A percentile compares a stretch with the other conserved stretches of the same genome.
phyloP scores from a whole-genome alignment of 1,139 yeast species.

The Sugiyamaella grinbergsii region DNA sequence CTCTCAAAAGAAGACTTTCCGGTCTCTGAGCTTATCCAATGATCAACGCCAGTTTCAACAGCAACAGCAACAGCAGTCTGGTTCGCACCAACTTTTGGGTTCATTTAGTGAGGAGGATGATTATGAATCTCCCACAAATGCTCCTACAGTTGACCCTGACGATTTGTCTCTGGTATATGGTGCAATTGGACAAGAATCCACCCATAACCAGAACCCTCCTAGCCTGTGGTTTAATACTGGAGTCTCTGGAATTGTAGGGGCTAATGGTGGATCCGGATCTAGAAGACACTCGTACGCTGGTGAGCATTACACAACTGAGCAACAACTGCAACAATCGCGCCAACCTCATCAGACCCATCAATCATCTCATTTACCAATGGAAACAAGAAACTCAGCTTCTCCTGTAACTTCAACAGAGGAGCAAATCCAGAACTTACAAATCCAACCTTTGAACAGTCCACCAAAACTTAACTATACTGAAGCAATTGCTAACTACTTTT shows the following conservation, averaged over 20 bases:
- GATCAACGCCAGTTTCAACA: conserved; percentile 18
- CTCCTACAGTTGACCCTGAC: not conserved
- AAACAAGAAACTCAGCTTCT: conserved; percentile 11
- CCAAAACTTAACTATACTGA: conserved; percentile 15
- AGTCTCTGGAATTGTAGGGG: no score
- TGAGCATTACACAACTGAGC: conserved; percentile 22
- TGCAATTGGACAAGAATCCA: conserved; percentile 26
- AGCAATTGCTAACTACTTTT: conserved; percentile 32
- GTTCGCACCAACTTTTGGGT: conserved; percentile 26
- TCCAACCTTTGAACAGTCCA: conserved; percentile 13
- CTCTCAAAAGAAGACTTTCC: conserved; percentile 27
- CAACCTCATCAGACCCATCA: conserved; percentile 13
- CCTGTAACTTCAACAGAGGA: conserved; percentile 10
- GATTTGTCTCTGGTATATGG: conserved; percentile 16
- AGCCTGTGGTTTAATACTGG: conserved; percentile 15
- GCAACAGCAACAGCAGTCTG: conserved; percentile 17
- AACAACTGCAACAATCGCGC: conserved; percentile 5
- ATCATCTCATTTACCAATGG: conserved; percentile 19
- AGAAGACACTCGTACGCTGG: conserved; percentile 37
- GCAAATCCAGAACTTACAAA: conserved; percentile 6
- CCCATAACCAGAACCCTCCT: conserved; percentile 15
- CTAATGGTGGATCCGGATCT: conserved; percentile 19
- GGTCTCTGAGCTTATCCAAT: conserved; percentile 31
- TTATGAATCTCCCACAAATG: not conserved
- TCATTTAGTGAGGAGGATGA: conserved; percentile 33